Evolutionary conservation across 352 stramenopile species (phyloP).

Genomic region (Plasmopara muralis): DNA sequence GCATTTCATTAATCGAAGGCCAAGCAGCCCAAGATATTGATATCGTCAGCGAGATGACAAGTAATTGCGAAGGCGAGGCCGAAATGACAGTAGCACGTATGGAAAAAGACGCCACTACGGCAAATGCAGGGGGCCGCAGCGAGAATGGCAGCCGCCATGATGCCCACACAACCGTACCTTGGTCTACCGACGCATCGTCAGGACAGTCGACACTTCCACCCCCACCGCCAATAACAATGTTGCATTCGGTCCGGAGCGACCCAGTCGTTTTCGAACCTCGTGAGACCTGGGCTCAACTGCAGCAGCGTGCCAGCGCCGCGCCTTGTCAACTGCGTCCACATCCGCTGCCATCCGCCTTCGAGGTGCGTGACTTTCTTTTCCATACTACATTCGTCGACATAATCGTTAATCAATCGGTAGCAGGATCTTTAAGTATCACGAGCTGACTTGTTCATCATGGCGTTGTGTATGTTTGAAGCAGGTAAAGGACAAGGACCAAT

Average conservation of each 20-base stretch:
- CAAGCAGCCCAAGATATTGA: neutral
- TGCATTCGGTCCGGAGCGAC: neutral
- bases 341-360: conserved; percentile 45
- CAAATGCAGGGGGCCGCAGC: conserved; percentile 1
- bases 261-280: conserved; percentile 25
- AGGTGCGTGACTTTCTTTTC: conserved; percentile 9
- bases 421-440: too few species aligned
- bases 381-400: too few species aligned
- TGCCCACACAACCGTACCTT: conserved; percentile 9
- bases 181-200: conserved; percentile 4
- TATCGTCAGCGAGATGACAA: neutral
- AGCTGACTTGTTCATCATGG: conserved; percentile 1
- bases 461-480: conserved; percentile 7
- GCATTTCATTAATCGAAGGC: conserved; percentile 16
- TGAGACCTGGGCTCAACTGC: conserved; percentile 56
- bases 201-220: conserved; percentile 27
- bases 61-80: neutral
- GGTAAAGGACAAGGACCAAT: conserved; percentile 12
- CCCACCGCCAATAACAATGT: conserved; percentile 7
- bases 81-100: conserved; percentile 1
- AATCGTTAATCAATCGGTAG: too few species aligned
- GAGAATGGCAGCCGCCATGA: neutral
- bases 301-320: conserved; percentile 42
- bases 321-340: conserved; percentile 40
- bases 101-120: conserved; percentile 6